A percentile compares a stretch with the other conserved stretches of the same genome.
Conservation (phyloP, 2,329 filamentous ascomycete genomes). For the Alternaria tenuissima region DNA sequence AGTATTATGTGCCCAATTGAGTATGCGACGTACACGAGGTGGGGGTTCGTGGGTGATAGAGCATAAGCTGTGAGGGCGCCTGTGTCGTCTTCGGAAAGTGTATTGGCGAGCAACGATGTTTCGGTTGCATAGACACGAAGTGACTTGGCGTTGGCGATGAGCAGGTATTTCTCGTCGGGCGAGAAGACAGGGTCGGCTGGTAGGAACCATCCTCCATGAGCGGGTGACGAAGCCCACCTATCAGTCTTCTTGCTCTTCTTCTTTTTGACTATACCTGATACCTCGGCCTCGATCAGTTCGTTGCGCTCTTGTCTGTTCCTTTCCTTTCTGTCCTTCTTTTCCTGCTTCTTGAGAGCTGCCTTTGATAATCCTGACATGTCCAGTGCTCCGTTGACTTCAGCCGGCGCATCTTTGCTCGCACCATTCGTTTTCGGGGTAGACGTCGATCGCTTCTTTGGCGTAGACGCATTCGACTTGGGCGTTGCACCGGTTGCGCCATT, state of each 20-base stretch:
- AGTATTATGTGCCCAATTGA: slow-evolving; percentile 60
- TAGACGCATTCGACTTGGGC: slow-evolving; percentile 22
- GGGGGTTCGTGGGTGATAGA: slow-evolving; percentile 60
- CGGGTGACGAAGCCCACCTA: slow-evolving; percentile 53
- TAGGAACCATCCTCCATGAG: slow-evolving; percentile 64
- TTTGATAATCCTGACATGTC: slow-evolving; percentile 10
- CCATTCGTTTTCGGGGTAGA: slow-evolving; percentile 22
- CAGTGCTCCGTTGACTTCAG: slow-evolving; percentile 8
- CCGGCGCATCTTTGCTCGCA: slow-evolving; percentile 16
- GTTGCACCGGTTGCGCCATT: slow-evolving; percentile 22
- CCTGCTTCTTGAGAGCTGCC: slow-evolving; percentile 14
- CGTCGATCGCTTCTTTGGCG: slow-evolving; percentile 20
- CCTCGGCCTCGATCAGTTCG: slow-evolving; percentile 3
- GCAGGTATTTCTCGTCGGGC: slow-evolving; percentile 68
- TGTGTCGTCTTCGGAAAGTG: slow-evolving; percentile 63
- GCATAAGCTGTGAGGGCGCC: slow-evolving; percentile 60
- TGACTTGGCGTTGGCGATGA: slow-evolving; percentile 76
- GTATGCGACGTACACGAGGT: slow-evolving; percentile 63
- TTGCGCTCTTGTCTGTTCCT: slow-evolving; percentile 12
- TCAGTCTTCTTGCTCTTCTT: slow-evolving; percentile 27
- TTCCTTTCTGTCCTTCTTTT: slow-evolving; percentile 23
- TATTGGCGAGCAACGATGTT: slow-evolving; percentile 81
- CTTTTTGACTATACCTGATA: slow-evolving; percentile 23
- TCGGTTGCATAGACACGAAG: slow-evolving; percentile 82
- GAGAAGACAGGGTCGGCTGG: slow-evolving; percentile 66